A percentile compares a stretch with the other conserved stretches of the same genome.
Evolutionary conservation across 768 basidiomycete genomes (phyloP).

Genomic region (Termitomyces sp.): DNA sequence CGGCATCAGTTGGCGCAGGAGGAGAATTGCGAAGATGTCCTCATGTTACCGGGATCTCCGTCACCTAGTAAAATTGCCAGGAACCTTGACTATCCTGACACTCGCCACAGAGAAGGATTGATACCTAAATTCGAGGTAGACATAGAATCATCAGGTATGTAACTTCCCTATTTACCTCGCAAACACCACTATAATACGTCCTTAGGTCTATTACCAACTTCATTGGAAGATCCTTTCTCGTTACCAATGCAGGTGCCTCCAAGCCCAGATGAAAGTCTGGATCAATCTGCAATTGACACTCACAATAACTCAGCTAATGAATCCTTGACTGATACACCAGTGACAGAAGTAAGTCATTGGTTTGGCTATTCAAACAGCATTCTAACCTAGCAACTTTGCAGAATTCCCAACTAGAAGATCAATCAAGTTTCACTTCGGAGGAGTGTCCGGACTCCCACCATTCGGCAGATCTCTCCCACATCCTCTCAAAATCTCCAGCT

Average conservation of each 20-base stretch:
- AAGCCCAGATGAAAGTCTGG: neutral
- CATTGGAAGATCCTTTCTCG: slow-evolving; percentile 3
- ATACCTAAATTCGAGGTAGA: slow-evolving; percentile 30
- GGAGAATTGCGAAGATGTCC: slow-evolving; percentile 25
- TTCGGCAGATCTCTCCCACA: neutral
- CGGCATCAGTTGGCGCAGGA: slow-evolving; percentile 25
- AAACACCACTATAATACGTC: neutral
- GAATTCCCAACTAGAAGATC: neutral
- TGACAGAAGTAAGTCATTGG: neutral
- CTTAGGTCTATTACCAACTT: slow-evolving; percentile 3
- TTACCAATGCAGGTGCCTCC: neutral
- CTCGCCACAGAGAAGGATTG: slow-evolving; percentile 21
- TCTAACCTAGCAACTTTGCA: neutral
- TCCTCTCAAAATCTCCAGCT: neutral
- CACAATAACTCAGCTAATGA: neutral
- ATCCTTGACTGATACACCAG: neutral
- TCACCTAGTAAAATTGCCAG: slow-evolving; percentile 30
- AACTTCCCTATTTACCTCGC: neutral
- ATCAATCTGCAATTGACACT: neutral
- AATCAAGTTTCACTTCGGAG: neutral
- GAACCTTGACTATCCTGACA: slow-evolving; percentile 2
- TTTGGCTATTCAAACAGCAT: neutral
- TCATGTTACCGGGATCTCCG: slow-evolving; percentile 30
- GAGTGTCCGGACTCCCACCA: neutral
- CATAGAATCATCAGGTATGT: slow-evolving; percentile 16